Evolutionary conservation across 2,329 filamentous ascomycete species (phyloP), one percentile per base, ranked within the genome.

Genomic region (Fusarium nelsonii): DNA sequence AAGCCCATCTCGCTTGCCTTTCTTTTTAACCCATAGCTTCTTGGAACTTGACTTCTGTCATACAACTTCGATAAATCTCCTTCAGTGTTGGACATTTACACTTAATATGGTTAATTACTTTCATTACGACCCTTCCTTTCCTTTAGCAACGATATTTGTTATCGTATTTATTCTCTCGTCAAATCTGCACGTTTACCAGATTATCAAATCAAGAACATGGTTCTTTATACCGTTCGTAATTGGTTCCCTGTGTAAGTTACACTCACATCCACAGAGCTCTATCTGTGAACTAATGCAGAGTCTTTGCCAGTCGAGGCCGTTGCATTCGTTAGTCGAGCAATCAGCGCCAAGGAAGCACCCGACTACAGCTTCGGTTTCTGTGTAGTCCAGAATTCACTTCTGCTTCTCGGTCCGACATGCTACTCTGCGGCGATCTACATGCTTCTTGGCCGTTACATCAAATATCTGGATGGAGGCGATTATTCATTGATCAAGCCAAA

Each of bases 361-460:
- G 6, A 58, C 7, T 58, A 58, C 16, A 54, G 33, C 4, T 32
- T 45, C 15, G 33, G 15, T 30, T 10, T 37, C 9, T 58, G 23
- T 30, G 14, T 58, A 15, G 2, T 58, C 3, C 55, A 54, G 12
- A 37, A 37, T 20, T 6, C 23, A 12, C 33, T 58, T 20, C 33
- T 58, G 2, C 55, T 58, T 33, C 26, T 58, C 11, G 55, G 55
- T 14, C 55, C 55, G 7, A 54, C 55, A 8, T 58, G 55, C 49
- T 54, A 28, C 23, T 20, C 55, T n/a, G 33, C 49, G 14, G 34
- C 55, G 3, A 58, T 58, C 11, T 58, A 58, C n/a, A 58, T 58
- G 49, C 10, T 36, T 9, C 33, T 58, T 6, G 55, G 55, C 8
- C 55, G 55, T 7, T 44, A 32, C 8, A 58, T 58, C 15, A 11